A percentile compares a stretch with the other conserved stretches of the same genome.
phyloP scores from a whole-genome alignment of 495 filamentous ascomycete genomes.

The Wilcoxina mikolae region DNA sequence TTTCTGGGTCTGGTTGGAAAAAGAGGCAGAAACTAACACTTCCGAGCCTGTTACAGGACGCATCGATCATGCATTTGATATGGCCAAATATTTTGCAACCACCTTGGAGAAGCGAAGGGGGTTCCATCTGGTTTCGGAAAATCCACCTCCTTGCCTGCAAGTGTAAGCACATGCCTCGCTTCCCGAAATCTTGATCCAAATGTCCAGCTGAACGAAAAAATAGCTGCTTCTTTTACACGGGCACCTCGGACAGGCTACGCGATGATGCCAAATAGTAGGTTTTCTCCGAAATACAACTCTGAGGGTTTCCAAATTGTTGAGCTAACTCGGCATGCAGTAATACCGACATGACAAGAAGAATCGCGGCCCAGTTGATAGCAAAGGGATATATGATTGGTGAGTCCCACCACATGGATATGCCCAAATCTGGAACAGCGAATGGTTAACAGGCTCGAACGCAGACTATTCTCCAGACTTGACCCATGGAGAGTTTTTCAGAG shows the following conservation, averaged over 20 bases:
- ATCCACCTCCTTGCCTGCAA: constrained; percentile 78
- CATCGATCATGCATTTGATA: constrained; percentile 53
- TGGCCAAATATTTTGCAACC: constrained; percentile 48
- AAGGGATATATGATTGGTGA: constrained; percentile 69
- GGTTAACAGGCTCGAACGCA: background rate
- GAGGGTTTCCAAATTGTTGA: background rate
- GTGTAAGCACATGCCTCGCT: constrained; percentile 33
- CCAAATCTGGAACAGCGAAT: background rate
- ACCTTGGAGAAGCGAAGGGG: constrained; percentile 40
- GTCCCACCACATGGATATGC: background rate
- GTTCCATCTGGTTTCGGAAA: constrained; percentile 56
- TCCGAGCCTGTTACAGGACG: constrained; percentile 34
- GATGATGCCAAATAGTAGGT: constrained; percentile 34
- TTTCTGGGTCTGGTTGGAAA: too few relatives aligned
- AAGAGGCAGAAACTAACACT: constrained; percentile 3
- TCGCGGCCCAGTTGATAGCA: constrained; percentile 48
- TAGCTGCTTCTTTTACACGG: constrained; percentile 68
- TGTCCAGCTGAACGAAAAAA: background rate
- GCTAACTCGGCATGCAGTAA: constrained; percentile 33
- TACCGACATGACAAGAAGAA: constrained; percentile 50
- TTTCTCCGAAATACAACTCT: constrained; percentile 3
- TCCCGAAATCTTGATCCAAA: background rate
- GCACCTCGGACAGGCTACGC: constrained; percentile 24
- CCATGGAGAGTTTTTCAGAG: constrained; percentile 71
- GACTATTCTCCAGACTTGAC: constrained; percentile 73